Conservation (phyloP, 1,284 basidiomycete species). For the Apiotrichum montevideense region DNA sequence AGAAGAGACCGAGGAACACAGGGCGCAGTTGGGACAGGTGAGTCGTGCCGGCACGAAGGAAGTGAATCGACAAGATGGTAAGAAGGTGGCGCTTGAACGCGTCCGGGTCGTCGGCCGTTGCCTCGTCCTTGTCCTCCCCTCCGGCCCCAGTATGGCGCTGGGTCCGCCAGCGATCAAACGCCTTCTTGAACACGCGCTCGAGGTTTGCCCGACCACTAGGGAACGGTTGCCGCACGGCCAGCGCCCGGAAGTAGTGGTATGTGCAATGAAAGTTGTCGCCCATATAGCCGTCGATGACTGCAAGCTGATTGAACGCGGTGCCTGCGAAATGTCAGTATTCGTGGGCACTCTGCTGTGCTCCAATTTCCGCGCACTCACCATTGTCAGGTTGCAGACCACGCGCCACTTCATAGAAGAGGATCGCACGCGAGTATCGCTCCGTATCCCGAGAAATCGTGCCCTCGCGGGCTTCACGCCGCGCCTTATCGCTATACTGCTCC, state of each 20-base stretch:
- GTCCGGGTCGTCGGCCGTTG: conserved; percentile 51
- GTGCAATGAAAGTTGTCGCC: conserved; percentile 73
- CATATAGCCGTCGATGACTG: conserved; percentile 80
- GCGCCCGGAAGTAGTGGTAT: conserved; percentile 83
- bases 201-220: conserved; percentile 83
- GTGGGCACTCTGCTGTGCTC: too few species aligned
- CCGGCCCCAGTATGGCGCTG: conserved; percentile 30
- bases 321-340: conserved; percentile 50
- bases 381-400: conserved; percentile 67
- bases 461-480: conserved; percentile 25
- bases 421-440: conserved; percentile 59
- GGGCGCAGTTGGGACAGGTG: conserved; percentile 22
- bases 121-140: conserved; percentile 25
- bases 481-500: conserved; percentile 61
- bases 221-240: conserved; percentile 80
- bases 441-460: conserved; percentile 2
- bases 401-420: conserved; percentile 77
- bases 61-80: conserved; percentile 52
- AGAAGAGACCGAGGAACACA: conserved; percentile 14
- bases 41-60: conserved; percentile 27
- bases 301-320: conserved; percentile 90
- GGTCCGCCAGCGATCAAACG: conserved; percentile 52
- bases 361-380: conserved; percentile 35
- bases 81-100: conserved; percentile 65
- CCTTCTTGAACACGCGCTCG: conserved; percentile 61